Evolutionary conservation across 2,329 filamentous ascomycete species (phyloP).

Genomic region (Alternaria brassicae): DNA sequence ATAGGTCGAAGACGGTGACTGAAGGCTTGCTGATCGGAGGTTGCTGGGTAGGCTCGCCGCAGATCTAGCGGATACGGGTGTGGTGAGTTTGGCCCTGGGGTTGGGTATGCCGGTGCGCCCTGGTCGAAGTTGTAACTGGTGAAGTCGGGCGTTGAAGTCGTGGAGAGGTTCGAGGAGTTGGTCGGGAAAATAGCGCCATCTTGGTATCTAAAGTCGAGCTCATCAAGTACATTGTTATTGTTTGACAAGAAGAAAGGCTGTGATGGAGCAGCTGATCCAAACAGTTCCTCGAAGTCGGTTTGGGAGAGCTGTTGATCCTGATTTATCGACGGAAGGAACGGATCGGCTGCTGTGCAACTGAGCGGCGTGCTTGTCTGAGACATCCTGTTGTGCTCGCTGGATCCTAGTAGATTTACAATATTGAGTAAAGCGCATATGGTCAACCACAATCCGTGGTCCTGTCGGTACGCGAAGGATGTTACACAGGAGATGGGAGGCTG

Average conservation of each 20-base stretch:
- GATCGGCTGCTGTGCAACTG: neutral
- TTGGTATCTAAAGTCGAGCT: conserved; percentile 13
- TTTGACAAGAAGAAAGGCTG: conserved; percentile 10
- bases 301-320: conserved; percentile 18
- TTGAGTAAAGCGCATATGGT: conserved; percentile 8
- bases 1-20: conserved; percentile 9
- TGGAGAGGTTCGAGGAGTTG: conserved; percentile 11
- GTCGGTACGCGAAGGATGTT: conserved; percentile 21
- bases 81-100: conserved; percentile 18
- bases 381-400: conserved; percentile 17
- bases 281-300: conserved; percentile 19
- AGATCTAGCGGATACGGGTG: conserved; percentile 28
- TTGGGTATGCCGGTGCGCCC: conserved; percentile 14
- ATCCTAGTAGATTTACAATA: neutral
- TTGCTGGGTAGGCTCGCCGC: conserved; percentile 15
- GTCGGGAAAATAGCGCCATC: neutral
- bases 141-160: conserved; percentile 21
- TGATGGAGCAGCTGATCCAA: conserved; percentile 6
- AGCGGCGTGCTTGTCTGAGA: conserved; percentile 27
- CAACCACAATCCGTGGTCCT: conserved; percentile 2
- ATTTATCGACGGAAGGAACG: conserved; percentile 2
- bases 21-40: neutral
- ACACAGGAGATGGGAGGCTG: conserved; percentile 25
- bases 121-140: conserved; percentile 20
- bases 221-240: conserved; percentile 14